Evolutionary conservation across 768 basidiomycete species (phyloP).

Genomic region (Auriscalpium orientale): DNA sequence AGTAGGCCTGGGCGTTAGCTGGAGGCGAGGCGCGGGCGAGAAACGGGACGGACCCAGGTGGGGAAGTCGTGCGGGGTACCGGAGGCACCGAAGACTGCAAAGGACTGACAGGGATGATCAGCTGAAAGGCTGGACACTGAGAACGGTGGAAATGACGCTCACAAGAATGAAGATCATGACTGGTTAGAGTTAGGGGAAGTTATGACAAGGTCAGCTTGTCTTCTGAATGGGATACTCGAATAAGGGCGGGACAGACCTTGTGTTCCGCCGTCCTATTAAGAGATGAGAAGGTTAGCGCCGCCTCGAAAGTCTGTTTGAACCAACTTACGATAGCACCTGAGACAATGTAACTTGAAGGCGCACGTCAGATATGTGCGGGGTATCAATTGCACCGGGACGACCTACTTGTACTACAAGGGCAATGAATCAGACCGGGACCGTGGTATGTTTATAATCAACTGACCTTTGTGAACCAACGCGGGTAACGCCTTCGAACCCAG

Average conservation of each 20-base stretch:
- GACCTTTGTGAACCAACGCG: conserved; percentile 26
- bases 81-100: conserved; percentile 25
- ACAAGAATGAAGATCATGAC: conserved; percentile 15
- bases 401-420: too few species aligned
- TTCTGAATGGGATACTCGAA: too few species aligned
- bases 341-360: conserved; percentile 22
- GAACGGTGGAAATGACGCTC: not conserved
- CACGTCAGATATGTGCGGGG: not conserved
- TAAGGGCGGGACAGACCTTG: conserved; percentile 10
- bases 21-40: not conserved
- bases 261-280: conserved; percentile 24
- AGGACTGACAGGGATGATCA: conserved; percentile 6
- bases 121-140: too few species aligned
- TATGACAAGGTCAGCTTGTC: too few species aligned
- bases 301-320: not conserved
- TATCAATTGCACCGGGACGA: not conserved
- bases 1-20: not conserved
- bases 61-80: conserved; percentile 17
- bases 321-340: conserved; percentile 22
- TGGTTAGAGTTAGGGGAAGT: not conserved
- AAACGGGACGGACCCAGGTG: conserved; percentile 10
- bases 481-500: conserved; percentile 21
- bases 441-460: not conserved
- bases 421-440: too few species aligned
- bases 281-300: too few species aligned